Conservation (phyloP, 768 basidiomycete species). For the Rhodocollybia butyracea region DNA sequence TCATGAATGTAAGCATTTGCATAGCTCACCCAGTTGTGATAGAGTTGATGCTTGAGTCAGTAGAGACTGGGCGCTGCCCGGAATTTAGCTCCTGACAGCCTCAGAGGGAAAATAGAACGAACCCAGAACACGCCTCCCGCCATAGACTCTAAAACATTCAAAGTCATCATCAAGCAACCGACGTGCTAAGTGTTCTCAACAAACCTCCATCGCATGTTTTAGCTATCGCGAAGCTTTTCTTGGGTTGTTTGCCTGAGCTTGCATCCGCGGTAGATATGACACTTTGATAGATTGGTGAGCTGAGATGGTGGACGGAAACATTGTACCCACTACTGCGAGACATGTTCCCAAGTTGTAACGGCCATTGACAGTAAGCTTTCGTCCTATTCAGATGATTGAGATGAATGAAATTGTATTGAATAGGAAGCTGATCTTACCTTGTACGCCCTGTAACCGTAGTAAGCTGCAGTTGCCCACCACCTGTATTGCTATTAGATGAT, state of each 20-base stretch:
- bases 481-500: constrained; percentile 16
- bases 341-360: constrained; percentile 45
- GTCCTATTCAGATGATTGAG: constrained; percentile 19
- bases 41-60: constrained; percentile 44
- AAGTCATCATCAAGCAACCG: not conserved
- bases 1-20: not conserved
- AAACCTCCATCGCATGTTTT: constrained; percentile 42
- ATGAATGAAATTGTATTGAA: not conserved
- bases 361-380: constrained; percentile 38
- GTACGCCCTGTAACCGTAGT: constrained; percentile 48
- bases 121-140: constrained; percentile 58
- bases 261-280: constrained; percentile 41
- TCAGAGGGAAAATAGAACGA: not conserved
- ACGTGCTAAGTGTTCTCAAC: constrained; percentile 10
- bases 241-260: constrained; percentile 30
- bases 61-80: constrained; percentile 36
- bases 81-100: not conserved
- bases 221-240: constrained; percentile 38
- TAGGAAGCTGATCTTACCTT: constrained; percentile 12
- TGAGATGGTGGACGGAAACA: not conserved
- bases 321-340: constrained; percentile 40
- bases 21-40: constrained; percentile 45
- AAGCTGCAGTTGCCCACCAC: constrained; percentile 55
- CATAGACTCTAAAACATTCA: constrained; percentile 35
- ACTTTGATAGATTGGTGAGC: constrained; percentile 18